phyloP scores from a whole-genome alignment of 176 grass and related monocot genomes.

The Zea mays region DNA sequence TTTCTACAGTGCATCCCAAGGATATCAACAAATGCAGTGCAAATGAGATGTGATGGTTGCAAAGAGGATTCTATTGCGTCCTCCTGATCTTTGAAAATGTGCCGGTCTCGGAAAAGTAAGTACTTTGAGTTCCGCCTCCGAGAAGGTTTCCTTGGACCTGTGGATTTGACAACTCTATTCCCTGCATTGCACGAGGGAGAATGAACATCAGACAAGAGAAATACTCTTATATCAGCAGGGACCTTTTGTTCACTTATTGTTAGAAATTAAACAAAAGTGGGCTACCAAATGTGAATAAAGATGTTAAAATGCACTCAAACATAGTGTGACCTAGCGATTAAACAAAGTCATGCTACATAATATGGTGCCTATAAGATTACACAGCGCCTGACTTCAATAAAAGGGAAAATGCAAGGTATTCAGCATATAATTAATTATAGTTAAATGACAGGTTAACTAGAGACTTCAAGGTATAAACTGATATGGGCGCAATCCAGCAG shows the following conservation, averaged over 20 bases:
- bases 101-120: constrained; percentile 78
- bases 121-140: constrained; percentile 78
- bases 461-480: neutral
- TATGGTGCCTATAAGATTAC: neutral
- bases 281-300: neutral
- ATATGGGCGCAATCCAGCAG: neutral
- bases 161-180: constrained; percentile 77
- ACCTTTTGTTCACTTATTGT: neutral
- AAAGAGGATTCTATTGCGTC: constrained; percentile 12
- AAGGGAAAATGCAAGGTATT: neutral
- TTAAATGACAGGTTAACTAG: neutral
- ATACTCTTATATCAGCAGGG: neutral
- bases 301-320: constrained; percentile 18
- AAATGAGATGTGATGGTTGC: neutral
- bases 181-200: constrained; percentile 34
- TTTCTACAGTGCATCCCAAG: neutral
- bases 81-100: constrained; percentile 84
- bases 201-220: neutral
- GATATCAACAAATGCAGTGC: neutral
- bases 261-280: neutral
- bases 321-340: neutral
- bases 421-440: constrained; percentile 2
- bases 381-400: neutral
- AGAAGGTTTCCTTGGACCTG: constrained; percentile 65
- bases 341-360: neutral